Conservation (phyloP, 208 protist genomes). For the Trypanosoma boissoni region DNA sequence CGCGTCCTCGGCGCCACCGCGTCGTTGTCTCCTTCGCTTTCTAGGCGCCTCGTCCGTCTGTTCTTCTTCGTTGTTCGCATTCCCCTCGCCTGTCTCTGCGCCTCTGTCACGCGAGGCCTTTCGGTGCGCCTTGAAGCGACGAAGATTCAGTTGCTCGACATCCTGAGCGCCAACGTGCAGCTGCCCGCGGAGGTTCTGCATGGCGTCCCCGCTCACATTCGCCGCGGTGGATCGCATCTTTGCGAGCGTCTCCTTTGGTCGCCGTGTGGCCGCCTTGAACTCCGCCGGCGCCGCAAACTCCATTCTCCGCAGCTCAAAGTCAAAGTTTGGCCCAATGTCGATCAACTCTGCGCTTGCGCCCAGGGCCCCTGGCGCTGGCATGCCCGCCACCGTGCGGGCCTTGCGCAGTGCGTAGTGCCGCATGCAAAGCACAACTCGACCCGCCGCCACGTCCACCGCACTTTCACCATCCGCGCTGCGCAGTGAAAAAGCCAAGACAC, state of each 20-base stretch:
- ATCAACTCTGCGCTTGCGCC: constrained; percentile 62
- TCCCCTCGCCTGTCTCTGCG: neutral
- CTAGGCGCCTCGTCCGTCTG: constrained; percentile 19
- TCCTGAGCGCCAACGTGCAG: constrained; percentile 84
- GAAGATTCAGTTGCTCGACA: constrained; percentile 66
- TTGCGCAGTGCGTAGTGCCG: constrained; percentile 82
- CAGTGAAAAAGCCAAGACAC: constrained; percentile 76
- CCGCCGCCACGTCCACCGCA: constrained; percentile 18
- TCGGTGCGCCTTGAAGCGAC: constrained; percentile 83
- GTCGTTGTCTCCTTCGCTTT: constrained; percentile 26
- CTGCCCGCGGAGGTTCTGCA: constrained; percentile 80
- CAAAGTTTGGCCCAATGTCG: constrained; percentile 86
- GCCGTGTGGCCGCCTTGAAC: constrained; percentile 70
- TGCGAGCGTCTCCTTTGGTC: constrained; percentile 59
- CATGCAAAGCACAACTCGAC: constrained; percentile 72
- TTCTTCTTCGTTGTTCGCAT: constrained; percentile 7
- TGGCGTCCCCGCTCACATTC: constrained; percentile 68
- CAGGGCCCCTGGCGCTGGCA: constrained; percentile 28
- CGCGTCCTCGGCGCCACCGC: constrained; percentile 3
- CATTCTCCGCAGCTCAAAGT: constrained; percentile 71
- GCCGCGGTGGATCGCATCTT: constrained; percentile 53
- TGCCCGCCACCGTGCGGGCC: constrained; percentile 41
- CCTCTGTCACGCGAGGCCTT: constrained; percentile 9
- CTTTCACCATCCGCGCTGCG: constrained; percentile 20
- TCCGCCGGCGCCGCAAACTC: constrained; percentile 72